Percentiles rank a stretch among this genome's conserved stretches.
Evolutionary conservation across 345 rosid genomes (phyloP).

Genomic region (Zanthoxylum bungeanum): DNA sequence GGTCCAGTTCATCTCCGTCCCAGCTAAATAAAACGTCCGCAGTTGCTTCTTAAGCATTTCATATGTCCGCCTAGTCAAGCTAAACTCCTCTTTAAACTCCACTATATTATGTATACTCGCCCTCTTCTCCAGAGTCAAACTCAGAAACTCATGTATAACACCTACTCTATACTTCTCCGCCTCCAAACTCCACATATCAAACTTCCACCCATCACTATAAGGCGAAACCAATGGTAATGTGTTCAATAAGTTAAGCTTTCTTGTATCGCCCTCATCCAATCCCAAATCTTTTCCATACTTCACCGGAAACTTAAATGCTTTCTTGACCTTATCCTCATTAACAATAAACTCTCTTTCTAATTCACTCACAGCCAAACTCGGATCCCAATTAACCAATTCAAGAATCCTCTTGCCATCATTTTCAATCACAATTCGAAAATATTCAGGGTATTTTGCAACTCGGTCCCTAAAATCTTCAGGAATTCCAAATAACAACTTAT

Average conservation of each 20-base stretch:
- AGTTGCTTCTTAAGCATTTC: slow-evolving; percentile 82
- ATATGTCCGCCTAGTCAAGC: slow-evolving; percentile 80
- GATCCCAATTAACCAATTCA: slow-evolving; percentile 80
- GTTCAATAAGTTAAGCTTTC: slow-evolving; percentile 56
- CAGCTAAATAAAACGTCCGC: slow-evolving; percentile 73
- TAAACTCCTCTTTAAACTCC: slow-evolving; percentile 88
- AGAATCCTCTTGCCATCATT: slow-evolving; percentile 65
- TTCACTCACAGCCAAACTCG: slow-evolving; percentile 57
- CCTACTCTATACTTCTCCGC: slow-evolving; percentile 93
- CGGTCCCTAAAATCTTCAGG: slow-evolving; percentile 88
- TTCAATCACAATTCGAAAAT: slow-evolving; percentile 46
- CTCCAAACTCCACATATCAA: slow-evolving; percentile 71
- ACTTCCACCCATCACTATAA: slow-evolving; percentile 60
- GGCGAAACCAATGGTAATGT: slow-evolving; percentile 84
- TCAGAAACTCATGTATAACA: slow-evolving; percentile 77
- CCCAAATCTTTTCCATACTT: slow-evolving; percentile 69
- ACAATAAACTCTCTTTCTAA: slow-evolving; percentile 58
- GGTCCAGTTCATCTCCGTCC: slow-evolving; percentile 95
- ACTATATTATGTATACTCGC: slow-evolving; percentile 88
- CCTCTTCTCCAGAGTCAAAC: slow-evolving; percentile 84
- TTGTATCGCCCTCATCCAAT: slow-evolving; percentile 44
- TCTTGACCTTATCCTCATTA: slow-evolving; percentile 58
- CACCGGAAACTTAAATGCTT: slow-evolving; percentile 64
- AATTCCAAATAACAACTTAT: slow-evolving; percentile 67
- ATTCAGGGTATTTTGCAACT: slow-evolving; percentile 63